Evolutionary conservation across 768 basidiomycete genomes (phyloP).

Genomic region (Mycena galopus): DNA sequence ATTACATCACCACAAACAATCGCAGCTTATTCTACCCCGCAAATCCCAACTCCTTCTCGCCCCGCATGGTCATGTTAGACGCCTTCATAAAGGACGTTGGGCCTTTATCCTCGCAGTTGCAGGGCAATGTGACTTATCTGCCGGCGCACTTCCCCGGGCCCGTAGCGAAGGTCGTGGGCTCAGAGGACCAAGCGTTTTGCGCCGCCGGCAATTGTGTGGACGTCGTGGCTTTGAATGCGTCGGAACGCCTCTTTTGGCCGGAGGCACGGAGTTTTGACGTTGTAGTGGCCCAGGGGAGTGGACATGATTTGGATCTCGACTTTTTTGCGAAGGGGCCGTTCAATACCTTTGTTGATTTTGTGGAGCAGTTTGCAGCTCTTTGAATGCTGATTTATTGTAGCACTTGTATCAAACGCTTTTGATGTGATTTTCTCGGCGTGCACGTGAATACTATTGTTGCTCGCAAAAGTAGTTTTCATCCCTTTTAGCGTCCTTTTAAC

Average conservation of each 20-base stretch:
- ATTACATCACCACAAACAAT: neutral
- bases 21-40: constrained; percentile 1
- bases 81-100: neutral
- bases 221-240: constrained; percentile 6
- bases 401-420: too few relatives aligned
- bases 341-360: neutral
- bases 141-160: neutral
- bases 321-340: constrained; percentile 4
- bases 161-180: constrained; percentile 4
- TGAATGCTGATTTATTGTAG: too few relatives aligned
- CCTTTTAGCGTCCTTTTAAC: too few relatives aligned
- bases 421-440: too few relatives aligned
- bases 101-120: neutral
- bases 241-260: constrained; percentile 8
- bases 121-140: neutral
- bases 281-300: neutral
- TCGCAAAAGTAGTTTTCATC: too few relatives aligned
- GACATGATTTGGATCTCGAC: constrained; percentile 15
- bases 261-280: constrained; percentile 7
- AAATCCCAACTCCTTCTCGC: neutral
- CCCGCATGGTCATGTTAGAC: constrained; percentile 1
- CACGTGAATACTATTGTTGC: too few relatives aligned
- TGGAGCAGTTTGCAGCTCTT: constrained; percentile 14
- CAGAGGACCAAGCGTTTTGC: constrained; percentile 10
- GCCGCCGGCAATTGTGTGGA: neutral